A percentile compares a stretch with the other conserved stretches of the same genome.
phyloP scores from a whole-genome alignment of 805 yeast genomes.

The Schwanniomyces occidentalis region DNA sequence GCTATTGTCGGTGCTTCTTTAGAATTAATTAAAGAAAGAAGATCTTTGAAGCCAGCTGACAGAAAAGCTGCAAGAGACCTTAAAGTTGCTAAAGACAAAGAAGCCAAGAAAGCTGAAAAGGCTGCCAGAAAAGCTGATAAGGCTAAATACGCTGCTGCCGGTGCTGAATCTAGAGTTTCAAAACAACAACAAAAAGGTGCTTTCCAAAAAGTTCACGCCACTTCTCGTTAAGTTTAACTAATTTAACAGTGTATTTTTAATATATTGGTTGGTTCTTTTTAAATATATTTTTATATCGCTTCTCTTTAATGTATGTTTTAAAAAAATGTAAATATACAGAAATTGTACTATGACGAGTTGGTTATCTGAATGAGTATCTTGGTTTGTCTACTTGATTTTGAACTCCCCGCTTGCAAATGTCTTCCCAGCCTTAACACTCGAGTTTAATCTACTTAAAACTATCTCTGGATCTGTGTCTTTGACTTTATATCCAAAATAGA shows the following conservation, averaged over 20 bases:
- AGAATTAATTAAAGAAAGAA: slow-evolving; percentile 97
- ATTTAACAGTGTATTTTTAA: slow-evolving; percentile 10
- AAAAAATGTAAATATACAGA: slow-evolving; percentile 2
- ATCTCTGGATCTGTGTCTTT: slow-evolving; percentile 16
- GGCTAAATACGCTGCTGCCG: slow-evolving; percentile 78
- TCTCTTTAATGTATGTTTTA: slow-evolving; percentile 15
- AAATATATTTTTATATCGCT: slow-evolving; percentile 8
- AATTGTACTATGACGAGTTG: slow-evolving; percentile 1
- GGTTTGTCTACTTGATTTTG: background rate
- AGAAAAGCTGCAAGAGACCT: slow-evolving; percentile 97
- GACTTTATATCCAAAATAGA: slow-evolving; percentile 30
- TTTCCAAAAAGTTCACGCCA: slow-evolving; percentile 94
- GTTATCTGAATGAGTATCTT: too few species aligned
- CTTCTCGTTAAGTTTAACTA: slow-evolving; percentile 75
- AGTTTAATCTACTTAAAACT: slow-evolving; percentile 23
- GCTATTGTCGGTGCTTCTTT: slow-evolving; percentile 99
- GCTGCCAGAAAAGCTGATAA: slow-evolving; percentile 94
- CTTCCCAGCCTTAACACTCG: slow-evolving; percentile 14
- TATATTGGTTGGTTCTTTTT: slow-evolving; percentile 10
- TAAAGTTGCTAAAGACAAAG: slow-evolving; percentile 81
- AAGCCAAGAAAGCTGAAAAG: slow-evolving; percentile 87
- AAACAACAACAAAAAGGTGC: slow-evolving; percentile 98
- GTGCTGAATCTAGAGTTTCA: slow-evolving; percentile 67
- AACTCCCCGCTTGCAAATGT: slow-evolving; percentile 29
- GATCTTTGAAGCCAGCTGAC: slow-evolving; percentile 92